phyloP scores from a whole-genome alignment of 805 yeast genomes.

The Yarrowia bubula region DNA sequence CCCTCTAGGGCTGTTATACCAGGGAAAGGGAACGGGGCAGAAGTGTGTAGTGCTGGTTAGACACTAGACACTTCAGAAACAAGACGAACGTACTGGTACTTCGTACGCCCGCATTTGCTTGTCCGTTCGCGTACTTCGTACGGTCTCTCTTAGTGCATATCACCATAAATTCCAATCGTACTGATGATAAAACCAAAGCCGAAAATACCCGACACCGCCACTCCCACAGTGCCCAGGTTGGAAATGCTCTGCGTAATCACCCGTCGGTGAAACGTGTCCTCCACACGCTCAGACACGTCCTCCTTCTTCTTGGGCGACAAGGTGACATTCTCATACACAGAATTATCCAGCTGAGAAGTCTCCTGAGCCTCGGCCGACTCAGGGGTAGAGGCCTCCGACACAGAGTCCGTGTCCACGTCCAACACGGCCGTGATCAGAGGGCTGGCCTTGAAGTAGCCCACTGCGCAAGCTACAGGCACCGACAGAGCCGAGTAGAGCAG shows the following conservation, averaged over 20 bases:
- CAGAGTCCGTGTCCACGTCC: slow-evolving; percentile 7
- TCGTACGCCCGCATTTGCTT: too few relatives aligned
- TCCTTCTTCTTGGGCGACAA: slow-evolving; percentile 12
- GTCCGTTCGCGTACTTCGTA: not conserved
- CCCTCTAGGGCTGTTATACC: not conserved
- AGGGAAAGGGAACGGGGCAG: too few relatives aligned
- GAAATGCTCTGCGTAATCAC: slow-evolving; percentile 10
- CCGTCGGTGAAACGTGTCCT: slow-evolving; percentile 22
- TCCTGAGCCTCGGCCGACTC: not conserved
- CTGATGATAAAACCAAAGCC: slow-evolving; percentile 32
- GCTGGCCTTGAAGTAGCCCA: slow-evolving; percentile 23
- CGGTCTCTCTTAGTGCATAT: slow-evolving; percentile 27
- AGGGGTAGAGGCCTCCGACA: not conserved
- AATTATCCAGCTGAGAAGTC: slow-evolving; percentile 21
- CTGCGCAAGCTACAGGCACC: slow-evolving; percentile 32
- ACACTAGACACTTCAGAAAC: too few relatives aligned
- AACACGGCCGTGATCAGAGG: slow-evolving; percentile 7
- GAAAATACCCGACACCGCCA: slow-evolving; percentile 26
- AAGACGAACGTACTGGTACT: not conserved
- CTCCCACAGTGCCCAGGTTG: slow-evolving; percentile 16
- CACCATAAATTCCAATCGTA: slow-evolving; percentile 36
- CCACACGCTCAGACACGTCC: slow-evolving; percentile 17
- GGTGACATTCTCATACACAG: slow-evolving; percentile 20
- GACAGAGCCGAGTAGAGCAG: slow-evolving; percentile 39
- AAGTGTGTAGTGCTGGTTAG: too few relatives aligned